phyloP scores from a whole-genome alignment of 2,329 filamentous ascomycete genomes.

The Dryadomyces quercivorus region DNA sequence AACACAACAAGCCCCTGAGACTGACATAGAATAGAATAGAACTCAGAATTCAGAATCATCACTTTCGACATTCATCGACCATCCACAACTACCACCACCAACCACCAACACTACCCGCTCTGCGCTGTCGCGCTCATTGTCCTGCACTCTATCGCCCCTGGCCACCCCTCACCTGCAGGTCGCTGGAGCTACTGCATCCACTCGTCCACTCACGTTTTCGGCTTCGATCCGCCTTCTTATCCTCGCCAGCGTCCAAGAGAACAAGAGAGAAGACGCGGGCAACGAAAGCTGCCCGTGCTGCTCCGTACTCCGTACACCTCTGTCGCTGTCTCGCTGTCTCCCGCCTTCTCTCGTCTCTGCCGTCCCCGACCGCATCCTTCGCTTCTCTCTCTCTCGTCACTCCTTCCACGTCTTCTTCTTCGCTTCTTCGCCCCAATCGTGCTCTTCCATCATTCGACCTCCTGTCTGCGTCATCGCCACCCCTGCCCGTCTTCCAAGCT shows the following conservation, averaged over 20 bases:
- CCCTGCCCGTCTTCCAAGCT: background rate
- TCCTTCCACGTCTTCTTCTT: background rate
- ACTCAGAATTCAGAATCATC: too few species aligned
- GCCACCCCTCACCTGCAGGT: slow-evolving; percentile 4
- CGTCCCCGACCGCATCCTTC: background rate
- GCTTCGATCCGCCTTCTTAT: background rate
- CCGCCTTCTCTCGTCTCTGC: too few species aligned
- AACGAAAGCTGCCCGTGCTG: too few species aligned
- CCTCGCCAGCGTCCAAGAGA: background rate
- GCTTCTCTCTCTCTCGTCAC: background rate
- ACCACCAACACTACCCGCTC: too few species aligned
- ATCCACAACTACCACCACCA: too few species aligned
- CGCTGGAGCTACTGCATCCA: slow-evolving; percentile 11
- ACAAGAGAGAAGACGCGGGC: too few species aligned
- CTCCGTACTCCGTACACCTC: background rate
- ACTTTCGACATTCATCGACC: too few species aligned
- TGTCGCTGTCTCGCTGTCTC: background rate
- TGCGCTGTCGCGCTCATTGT: too few species aligned
- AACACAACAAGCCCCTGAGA: too few species aligned
- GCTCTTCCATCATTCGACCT: background rate
- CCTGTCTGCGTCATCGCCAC: background rate
- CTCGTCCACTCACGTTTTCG: background rate
- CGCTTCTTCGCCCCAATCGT: background rate
- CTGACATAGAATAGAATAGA: too few species aligned
- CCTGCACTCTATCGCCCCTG: too few species aligned